Percentiles rank a stretch among this genome's conserved stretches.
Evolutionary conservation across 2,329 filamentous ascomycete species (phyloP).

Genomic region (Colletotrichum echinochloae): DNA sequence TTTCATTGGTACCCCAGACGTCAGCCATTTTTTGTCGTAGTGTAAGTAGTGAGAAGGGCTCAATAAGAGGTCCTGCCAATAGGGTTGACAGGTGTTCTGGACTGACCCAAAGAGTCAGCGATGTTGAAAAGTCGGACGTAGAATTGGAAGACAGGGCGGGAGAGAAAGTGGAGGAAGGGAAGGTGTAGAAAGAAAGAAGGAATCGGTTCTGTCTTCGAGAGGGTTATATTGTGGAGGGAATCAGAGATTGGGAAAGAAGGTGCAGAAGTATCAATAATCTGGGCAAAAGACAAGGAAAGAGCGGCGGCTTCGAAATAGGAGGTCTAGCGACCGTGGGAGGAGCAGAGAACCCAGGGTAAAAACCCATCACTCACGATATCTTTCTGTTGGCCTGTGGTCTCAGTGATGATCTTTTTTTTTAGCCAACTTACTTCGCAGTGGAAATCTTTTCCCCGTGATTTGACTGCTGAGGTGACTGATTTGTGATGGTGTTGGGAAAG

Average conservation of each 20-base stretch:
- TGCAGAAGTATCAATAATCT: not conserved
- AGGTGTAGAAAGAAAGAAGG: not conserved
- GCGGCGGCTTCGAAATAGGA: not conserved
- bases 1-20: constrained; percentile 16
- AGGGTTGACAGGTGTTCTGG: constrained; percentile 1
- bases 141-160: not conserved
- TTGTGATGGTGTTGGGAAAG: not conserved
- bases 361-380: not conserved
- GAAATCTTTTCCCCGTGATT: not conserved
- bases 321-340: not conserved
- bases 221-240: not conserved
- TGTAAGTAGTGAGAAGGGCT: not conserved
- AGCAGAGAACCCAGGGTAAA: not conserved
- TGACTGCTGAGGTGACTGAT: not conserved
- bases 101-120: constrained; percentile 13
- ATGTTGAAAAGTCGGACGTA: not conserved
- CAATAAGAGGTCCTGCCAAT: not conserved
- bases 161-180: not conserved
- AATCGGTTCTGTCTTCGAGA: not conserved
- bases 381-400: not conserved
- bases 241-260: not conserved
- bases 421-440: not conserved
- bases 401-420: not conserved
- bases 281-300: not conserved
- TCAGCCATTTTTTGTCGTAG: constrained; percentile 29